Conservation (phyloP, 2,329 filamentous ascomycete species). For the Beauveria sp. region DNA sequence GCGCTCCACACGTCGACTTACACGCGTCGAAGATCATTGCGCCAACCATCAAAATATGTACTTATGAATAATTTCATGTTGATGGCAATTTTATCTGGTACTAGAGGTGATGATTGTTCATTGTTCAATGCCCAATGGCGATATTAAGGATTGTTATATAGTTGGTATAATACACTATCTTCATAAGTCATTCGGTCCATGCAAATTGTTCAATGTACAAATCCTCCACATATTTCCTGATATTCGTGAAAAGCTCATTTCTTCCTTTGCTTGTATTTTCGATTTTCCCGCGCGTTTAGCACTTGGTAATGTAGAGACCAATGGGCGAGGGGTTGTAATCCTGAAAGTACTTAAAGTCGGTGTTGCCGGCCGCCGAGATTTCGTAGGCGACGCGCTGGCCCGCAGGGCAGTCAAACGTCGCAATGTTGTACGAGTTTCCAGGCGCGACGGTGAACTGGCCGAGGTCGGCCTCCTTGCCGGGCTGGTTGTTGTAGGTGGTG, state of each 20-base stretch:
- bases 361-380: conserved; percentile 40
- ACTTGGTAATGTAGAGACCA: conserved; percentile 31
- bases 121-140: not conserved
- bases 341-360: conserved; percentile 53
- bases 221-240: not conserved
- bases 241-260: not conserved
- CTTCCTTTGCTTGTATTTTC: not conserved
- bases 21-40: not conserved
- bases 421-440: conserved; percentile 46
- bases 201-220: conserved; percentile 1
- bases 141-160: conserved; percentile 11
- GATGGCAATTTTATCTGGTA: no score
- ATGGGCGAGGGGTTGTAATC: conserved; percentile 48
- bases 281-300: conserved; percentile 13
- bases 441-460: conserved; percentile 37
- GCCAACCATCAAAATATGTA: not conserved
- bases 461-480: conserved; percentile 35
- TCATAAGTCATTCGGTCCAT: conserved; percentile 3
- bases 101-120: no score
- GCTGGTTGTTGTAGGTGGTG: conserved; percentile 48
- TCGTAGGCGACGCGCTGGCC: conserved; percentile 44
- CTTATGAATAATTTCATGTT: no score
- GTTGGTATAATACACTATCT: conserved; percentile 7
- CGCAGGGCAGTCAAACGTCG: conserved; percentile 45
- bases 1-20: not conserved